A percentile compares a stretch with the other conserved stretches of the same genome.
phyloP scores from a whole-genome alignment of 352 stramenopile species.

The Globisporangium uncinulatum region DNA sequence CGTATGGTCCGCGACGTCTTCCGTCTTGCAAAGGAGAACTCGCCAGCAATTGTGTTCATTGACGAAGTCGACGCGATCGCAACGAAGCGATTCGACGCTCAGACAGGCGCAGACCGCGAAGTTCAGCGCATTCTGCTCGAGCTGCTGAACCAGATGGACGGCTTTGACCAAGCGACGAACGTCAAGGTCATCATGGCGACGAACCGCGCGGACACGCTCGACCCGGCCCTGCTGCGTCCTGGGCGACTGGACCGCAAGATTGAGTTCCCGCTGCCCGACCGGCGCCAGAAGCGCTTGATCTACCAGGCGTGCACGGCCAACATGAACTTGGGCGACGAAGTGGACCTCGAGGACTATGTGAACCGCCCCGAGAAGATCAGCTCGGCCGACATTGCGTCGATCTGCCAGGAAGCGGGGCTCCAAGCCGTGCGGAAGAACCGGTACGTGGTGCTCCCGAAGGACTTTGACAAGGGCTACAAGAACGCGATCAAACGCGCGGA shows the following conservation, averaged over 20 bases:
- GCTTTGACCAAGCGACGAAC: constrained; percentile 99
- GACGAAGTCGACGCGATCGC: constrained; percentile 99
- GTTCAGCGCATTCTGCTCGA: constrained; percentile 99
- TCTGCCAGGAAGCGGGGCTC: constrained; percentile 98
- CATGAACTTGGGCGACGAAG: constrained; percentile 99
- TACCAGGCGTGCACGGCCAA: constrained; percentile 99
- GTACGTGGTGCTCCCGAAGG: constrained; percentile 99
- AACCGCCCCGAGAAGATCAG: constrained; percentile 99
- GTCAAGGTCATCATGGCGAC: constrained; percentile 99
- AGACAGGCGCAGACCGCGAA: constrained; percentile 96
- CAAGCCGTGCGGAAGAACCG: constrained; percentile 99
- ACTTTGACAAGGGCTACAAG: constrained; percentile 99
- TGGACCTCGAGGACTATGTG: constrained; percentile 99
- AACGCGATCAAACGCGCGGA: constrained; percentile 99
- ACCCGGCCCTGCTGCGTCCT: constrained; percentile 97
- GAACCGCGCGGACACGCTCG: constrained; percentile 98
- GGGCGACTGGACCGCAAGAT: constrained; percentile 99
- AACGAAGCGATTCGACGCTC: constrained; percentile 99
- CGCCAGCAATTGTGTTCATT: constrained; percentile 99
- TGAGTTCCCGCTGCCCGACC: constrained; percentile 98
- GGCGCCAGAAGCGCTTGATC: constrained; percentile 99
- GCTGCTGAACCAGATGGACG: constrained; percentile 99
- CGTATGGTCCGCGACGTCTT: constrained; percentile 99
- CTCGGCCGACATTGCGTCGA: constrained; percentile 97
- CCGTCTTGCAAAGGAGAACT: constrained; percentile 98